Percentiles rank a stretch among this genome's conserved stretches.
Conservation (phyloP, 2,329 filamentous ascomycete species). For the Talaromyces piceae region DNA sequence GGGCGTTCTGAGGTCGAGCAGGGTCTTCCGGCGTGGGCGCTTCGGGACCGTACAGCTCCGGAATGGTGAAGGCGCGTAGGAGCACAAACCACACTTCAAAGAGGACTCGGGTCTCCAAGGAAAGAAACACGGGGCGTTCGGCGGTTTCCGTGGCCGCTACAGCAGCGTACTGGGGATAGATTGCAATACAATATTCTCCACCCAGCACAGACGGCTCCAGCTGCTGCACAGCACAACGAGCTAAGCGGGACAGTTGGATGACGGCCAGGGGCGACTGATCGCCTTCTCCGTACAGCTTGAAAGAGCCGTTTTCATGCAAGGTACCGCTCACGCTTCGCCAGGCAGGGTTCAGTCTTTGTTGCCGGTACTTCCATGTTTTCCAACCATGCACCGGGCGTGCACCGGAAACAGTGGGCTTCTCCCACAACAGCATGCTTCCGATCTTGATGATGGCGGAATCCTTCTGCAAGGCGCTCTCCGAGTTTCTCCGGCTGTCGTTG, state of each 20-base stretch:
- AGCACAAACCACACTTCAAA: slow-evolving; percentile 98
- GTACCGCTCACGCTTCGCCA: slow-evolving; percentile 92
- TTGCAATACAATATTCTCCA: slow-evolving; percentile 87
- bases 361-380: slow-evolving; percentile 47
- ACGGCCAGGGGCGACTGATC: slow-evolving; percentile 73
- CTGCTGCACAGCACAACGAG: slow-evolving; percentile 81
- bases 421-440: slow-evolving; percentile 84
- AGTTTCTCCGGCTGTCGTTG: slow-evolving; percentile 39
- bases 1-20: slow-evolving; percentile 23
- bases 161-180: slow-evolving; percentile 86
- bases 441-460: slow-evolving; percentile 89
- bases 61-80: slow-evolving; percentile 81
- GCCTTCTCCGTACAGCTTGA: slow-evolving; percentile 82
- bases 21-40: slow-evolving; percentile 32
- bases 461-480: slow-evolving; percentile 49
- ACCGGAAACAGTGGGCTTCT: slow-evolving; percentile 55
- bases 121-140: slow-evolving; percentile 81
- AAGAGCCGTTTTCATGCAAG: slow-evolving; percentile 86
- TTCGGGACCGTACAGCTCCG: slow-evolving; percentile 75
- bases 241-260: slow-evolving; percentile 81
- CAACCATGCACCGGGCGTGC: slow-evolving; percentile 27
- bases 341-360: slow-evolving; percentile 52
- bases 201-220: slow-evolving; percentile 85
- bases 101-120: slow-evolving; percentile 76
- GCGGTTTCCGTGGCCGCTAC: slow-evolving; percentile 65